Evolutionary conservation across 1,139 yeast genomes (phyloP), one percentile per base, ranked within the genome.

Genomic region (Lodderomyces oxycetoniae): DNA sequence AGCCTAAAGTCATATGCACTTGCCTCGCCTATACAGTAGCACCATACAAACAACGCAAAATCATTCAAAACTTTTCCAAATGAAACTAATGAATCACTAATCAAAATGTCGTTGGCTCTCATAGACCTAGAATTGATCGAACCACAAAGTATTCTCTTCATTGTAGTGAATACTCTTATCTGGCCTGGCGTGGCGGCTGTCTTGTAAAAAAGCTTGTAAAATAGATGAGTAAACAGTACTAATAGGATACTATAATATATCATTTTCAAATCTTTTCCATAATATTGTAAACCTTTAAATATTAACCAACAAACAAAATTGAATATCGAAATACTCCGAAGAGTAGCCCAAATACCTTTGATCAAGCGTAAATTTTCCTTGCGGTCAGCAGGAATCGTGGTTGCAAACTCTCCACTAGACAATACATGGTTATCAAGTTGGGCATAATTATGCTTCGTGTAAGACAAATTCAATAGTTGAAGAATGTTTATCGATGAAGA

Each of bases 61-160:
- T 89, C 96, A 35, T 83, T 79, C 34, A 85, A 48, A 0, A 87
- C 85, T 52, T 79, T 81, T 9, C 84, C 65, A 50, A 82, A 87
- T 0, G 95, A 85, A 1, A 91, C 82, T 34, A 88, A 61, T 4
- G 87, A 77, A 62, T 88, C 96, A 5, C 95, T 78, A 7, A 87
- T 57, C 38, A 89, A 59, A 32, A 87, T 83, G 52, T 88, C 95
- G 39, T 85, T 83, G 19, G 85, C 77, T 49, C 96, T 65, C 59
- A 76, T 62, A 3, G 71, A 66, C 17, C 58, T 46, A 4, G 67
- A 57, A 45, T 81, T 78, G 40, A 83, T 74, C 8, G 65, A 61
- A 4, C 93, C 87, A 32, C 61, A 30, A 15, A 72, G 31, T 32
- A 81, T 62, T 43, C 96, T 57, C 46, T 66, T 60, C 41, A 74